phyloP scores from a whole-genome alignment of 2,329 filamentous ascomycete genomes.

The Curvularia sp. region DNA sequence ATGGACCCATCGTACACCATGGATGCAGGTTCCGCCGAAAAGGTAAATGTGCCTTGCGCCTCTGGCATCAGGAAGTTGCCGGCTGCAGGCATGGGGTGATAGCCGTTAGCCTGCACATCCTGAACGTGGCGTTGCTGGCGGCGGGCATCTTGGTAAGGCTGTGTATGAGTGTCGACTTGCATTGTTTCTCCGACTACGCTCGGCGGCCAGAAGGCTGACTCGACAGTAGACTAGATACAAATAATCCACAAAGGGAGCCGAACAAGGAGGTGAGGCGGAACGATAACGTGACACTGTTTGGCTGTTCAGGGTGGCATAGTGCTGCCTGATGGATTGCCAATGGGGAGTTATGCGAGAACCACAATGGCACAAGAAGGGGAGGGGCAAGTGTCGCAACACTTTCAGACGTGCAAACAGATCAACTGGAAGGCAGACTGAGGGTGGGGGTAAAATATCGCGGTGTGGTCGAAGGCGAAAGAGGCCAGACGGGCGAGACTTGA shows the following conservation, averaged over 20 bases:
- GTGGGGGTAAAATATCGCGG: slow-evolving; percentile 35
- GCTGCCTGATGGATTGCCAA: slow-evolving; percentile 37
- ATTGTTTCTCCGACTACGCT: slow-evolving; percentile 30
- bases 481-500: slow-evolving; percentile 39
- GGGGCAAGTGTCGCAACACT: slow-evolving; percentile 25
- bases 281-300: slow-evolving; percentile 41
- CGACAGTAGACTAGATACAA: slow-evolving; percentile 17
- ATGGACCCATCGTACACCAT: slow-evolving; percentile 46
- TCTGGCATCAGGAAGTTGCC: slow-evolving; percentile 41
- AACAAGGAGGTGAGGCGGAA: slow-evolving; percentile 22
- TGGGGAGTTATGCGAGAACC: slow-evolving; percentile 27
- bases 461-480: slow-evolving; percentile 30
- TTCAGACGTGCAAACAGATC: slow-evolving; percentile 22
- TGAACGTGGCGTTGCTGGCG: slow-evolving; percentile 47
- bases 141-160: slow-evolving; percentile 45
- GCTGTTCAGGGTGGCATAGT: slow-evolving; percentile 45
- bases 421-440: slow-evolving; percentile 23
- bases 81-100: slow-evolving; percentile 28
- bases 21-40: slow-evolving; percentile 46
- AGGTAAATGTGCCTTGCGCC: slow-evolving; percentile 46
- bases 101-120: slow-evolving; percentile 40
- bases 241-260: slow-evolving; percentile 18
- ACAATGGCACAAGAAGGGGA: slow-evolving; percentile 22
- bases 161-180: slow-evolving; percentile 46
- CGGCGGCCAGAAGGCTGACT: slow-evolving; percentile 34